Conservation (phyloP, 768 basidiomycete species). For the Serendipita vermifera region DNA sequence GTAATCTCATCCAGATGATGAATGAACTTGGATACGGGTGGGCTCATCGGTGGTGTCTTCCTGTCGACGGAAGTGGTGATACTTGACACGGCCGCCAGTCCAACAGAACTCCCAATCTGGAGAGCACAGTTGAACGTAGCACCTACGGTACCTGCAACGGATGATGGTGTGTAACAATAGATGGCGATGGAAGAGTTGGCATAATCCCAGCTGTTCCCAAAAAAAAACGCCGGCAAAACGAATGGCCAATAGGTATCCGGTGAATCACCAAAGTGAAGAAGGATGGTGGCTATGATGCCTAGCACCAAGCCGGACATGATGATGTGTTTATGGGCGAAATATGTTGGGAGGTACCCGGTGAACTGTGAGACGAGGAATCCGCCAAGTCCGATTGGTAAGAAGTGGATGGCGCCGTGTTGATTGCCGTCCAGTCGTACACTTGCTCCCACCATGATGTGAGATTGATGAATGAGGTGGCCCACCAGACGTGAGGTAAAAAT, state of each 20-base stretch:
- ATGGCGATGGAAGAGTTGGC: conserved; percentile 38
- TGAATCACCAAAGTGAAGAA: conserved; percentile 34
- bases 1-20: too few relatives aligned
- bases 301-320: conserved; percentile 32
- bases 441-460: conserved; percentile 8
- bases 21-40: too few relatives aligned
- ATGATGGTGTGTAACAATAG: conserved; percentile 34
- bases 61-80: conserved; percentile 32
- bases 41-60: too few relatives aligned
- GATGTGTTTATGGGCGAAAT: conserved; percentile 29
- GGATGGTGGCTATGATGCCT: conserved; percentile 27
- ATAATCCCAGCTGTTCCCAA: conserved; percentile 36
- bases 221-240: conserved; percentile 37
- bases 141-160: conserved; percentile 39
- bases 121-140: conserved; percentile 44
- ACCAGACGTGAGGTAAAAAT: conserved; percentile 9
- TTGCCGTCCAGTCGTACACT: conserved; percentile 9
- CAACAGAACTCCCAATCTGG: conserved; percentile 40
- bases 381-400: conserved; percentile 26
- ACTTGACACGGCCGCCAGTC: conserved; percentile 35
- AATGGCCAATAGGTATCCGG: conserved; percentile 33
- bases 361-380: conserved; percentile 26
- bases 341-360: conserved; percentile 27
- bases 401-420: conserved; percentile 10
- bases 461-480: conserved; percentile 1